These are phyloP conservation scores for Naganishia vaughanmartiniae DNA, from an alignment of 768 basidiomycete species.

Conservation along the genomic window DNA sequence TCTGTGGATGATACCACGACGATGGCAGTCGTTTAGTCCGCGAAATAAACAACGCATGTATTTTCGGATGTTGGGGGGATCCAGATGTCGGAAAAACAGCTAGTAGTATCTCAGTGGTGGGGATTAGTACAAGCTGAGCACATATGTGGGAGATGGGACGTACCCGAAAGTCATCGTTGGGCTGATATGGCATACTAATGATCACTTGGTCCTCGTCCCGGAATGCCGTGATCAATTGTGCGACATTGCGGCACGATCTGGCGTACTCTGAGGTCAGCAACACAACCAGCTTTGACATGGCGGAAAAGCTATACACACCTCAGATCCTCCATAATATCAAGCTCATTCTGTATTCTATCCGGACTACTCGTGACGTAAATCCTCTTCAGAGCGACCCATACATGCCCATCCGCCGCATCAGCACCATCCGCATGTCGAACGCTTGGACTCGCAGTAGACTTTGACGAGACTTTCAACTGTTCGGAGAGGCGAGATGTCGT, in stretches of 20 bases:
- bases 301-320: slow-evolving; percentile 43
- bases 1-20: slow-evolving; percentile 83
- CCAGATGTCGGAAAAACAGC: slow-evolving; percentile 73
- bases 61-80: slow-evolving; percentile 71
- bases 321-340: slow-evolving; percentile 76
- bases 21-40: slow-evolving; percentile 82
- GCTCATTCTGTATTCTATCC: slow-evolving; percentile 85
- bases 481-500: slow-evolving; percentile 13
- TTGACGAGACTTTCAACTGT: background rate
- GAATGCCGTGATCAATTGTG: slow-evolving; percentile 92
- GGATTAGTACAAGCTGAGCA: background rate
- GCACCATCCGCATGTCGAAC: slow-evolving; percentile 24
- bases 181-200: slow-evolving; percentile 87
- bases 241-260: slow-evolving; percentile 73
- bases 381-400: slow-evolving; percentile 86
- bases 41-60: slow-evolving; percentile 91
- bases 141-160: slow-evolving; percentile 45
- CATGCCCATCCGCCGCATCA: slow-evolving; percentile 38
- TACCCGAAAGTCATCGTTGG: slow-evolving; percentile 89
- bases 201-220: slow-evolving; percentile 87
- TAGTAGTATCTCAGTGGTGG: slow-evolving; percentile 31
- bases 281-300: background rate
- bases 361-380: slow-evolving; percentile 97
- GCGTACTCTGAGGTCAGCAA: background rate
- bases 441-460: background rate